These are phyloP conservation scores for Neltuma alba DNA, from an alignment of 306 rosid genomes.

Conservation along the genomic window DNA sequence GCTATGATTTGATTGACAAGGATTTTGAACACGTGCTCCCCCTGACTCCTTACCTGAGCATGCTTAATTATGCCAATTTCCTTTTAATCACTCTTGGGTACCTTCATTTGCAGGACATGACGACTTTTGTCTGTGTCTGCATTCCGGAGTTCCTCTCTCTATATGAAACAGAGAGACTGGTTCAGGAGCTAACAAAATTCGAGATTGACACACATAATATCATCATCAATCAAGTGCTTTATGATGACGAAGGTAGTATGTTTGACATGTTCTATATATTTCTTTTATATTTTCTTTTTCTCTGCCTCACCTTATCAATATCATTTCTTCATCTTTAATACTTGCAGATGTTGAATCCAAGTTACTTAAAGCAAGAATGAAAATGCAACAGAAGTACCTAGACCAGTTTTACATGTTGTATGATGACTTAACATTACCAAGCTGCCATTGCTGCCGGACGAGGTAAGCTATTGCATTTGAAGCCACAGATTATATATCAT, in stretches of 20 bases:
- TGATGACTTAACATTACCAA: slow-evolving; percentile 89
- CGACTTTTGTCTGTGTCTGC: slow-evolving; percentile 96
- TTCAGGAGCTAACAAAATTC: slow-evolving; percentile 91
- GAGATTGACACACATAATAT: slow-evolving; percentile 99
- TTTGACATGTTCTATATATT: slow-evolving; percentile 14
- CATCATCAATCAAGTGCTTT: slow-evolving; percentile 94
- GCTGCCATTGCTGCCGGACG: slow-evolving; percentile 93
- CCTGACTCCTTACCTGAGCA: background rate
- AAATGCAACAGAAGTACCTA: slow-evolving; percentile 92
- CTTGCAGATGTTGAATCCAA: slow-evolving; percentile 78
- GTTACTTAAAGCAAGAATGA: slow-evolving; percentile 95
- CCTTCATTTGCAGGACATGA: slow-evolving; percentile 79
- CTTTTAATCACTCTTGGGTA: slow-evolving; percentile 27
- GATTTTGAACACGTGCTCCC: background rate
- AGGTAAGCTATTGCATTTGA: slow-evolving; percentile 55
- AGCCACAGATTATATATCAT: background rate
- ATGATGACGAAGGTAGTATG: slow-evolving; percentile 74
- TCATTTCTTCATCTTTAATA: background rate
- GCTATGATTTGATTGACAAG: background rate
- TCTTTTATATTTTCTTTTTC: background rate
- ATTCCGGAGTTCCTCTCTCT: slow-evolving; percentile 98
- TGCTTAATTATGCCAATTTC: slow-evolving; percentile 2
- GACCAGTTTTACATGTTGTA: slow-evolving; percentile 97
- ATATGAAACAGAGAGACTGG: slow-evolving; percentile 97
- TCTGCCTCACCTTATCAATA: background rate